These are phyloP conservation scores for Erythrophleum ivorense DNA, from an alignment of 331 rosid genomes.

Conservation along the genomic window DNA sequence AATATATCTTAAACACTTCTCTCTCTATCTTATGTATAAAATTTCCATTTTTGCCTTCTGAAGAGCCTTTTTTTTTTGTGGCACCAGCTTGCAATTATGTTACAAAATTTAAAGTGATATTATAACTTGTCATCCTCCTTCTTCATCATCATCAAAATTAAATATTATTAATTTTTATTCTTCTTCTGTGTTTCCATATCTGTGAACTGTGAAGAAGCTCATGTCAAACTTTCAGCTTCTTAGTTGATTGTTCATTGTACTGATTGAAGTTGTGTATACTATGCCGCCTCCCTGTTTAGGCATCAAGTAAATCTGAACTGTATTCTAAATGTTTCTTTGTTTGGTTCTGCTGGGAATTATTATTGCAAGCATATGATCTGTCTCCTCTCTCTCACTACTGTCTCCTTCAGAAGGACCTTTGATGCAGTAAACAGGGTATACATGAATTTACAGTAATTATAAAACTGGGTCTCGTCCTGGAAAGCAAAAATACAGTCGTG, in stretches of 20 bases:
- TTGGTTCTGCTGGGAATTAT: slow-evolving; percentile 40
- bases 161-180: no score
- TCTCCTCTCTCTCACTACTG: slow-evolving; percentile 25
- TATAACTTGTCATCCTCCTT: no score
- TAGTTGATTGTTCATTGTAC: not conserved
- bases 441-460: no score
- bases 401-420: slow-evolving; percentile 15
- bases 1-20: slow-evolving; percentile 32
- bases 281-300: not conserved
- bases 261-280: not conserved
- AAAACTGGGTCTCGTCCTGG: no score
- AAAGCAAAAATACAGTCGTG: no score
- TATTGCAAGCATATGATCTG: slow-evolving; percentile 28
- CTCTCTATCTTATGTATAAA: not conserved
- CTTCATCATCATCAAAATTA: no score
- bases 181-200: no score
- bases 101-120: no score
- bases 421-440: not conserved
- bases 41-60: not conserved
- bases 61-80: not conserved
- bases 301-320: not conserved
- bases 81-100: no score
- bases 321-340: slow-evolving; percentile 37
- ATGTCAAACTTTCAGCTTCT: not conserved
- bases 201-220: not conserved